Evolutionary conservation across 345 rosid species (phyloP), one percentile per base, ranked within the genome.

Genomic region (Bruguiera gymnorhiza): DNA sequence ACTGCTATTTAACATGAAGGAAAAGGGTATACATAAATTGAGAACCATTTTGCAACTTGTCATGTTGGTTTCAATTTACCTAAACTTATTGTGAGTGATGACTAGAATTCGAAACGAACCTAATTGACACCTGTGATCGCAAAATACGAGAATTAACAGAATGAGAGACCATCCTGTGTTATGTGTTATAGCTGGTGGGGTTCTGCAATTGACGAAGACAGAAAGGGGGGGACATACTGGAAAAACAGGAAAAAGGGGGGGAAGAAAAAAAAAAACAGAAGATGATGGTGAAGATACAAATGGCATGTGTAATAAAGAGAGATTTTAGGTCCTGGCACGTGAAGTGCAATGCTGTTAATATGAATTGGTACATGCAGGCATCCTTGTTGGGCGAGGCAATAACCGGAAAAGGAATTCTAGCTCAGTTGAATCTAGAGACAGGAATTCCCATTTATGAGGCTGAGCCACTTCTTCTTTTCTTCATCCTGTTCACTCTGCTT

Each of bases 391-490:
- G 98, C 18, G 98, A 94, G 80, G 98, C 75, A 1, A 8, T 94
- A 61, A 94, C 98, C 1, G 98, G 98, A 26, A 91, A 94, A 81
- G 98, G 98, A 66, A 94, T 94, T 62, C 81, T 94, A 37, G 65
- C 97, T 32, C 97, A 94, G 67, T 36, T 91, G 75, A 94, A 94
- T 67, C 67, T 91, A 6, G 98, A 94, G 80, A 94, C 97, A 3
- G 98, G 98, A 69, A 81, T 94, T 66, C 98, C 98, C 1, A 91
- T 94, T 58, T 88, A 94, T 74, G 98, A 94, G 77, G 98, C 98
- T 5, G 98, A 94, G 71, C 98, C 98, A n/a, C 89, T 94, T 72
- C 95, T 94, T 62, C 87, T 94, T 11, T 94, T 94, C 92, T 94
- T 94, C 86, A 91, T 94, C 63, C 83, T 94, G 43, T 91, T 94